These are phyloP conservation scores for Senna tora DNA, from an alignment of 306 rosid species.

Conservation along the genomic window DNA sequence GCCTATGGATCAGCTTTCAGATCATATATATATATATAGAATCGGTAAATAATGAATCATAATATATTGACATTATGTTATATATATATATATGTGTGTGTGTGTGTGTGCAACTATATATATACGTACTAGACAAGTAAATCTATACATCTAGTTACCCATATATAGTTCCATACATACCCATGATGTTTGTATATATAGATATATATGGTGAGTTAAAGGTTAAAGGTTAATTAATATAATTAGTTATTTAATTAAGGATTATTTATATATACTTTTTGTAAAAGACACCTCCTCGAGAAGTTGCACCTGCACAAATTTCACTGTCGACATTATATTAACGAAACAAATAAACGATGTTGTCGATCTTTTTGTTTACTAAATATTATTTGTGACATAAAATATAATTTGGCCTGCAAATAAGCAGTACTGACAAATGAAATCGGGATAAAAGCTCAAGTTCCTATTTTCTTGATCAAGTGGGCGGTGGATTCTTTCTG, in stretches of 20 bases:
- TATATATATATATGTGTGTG: no score
- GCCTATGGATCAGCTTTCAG: no score
- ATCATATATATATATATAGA: no score
- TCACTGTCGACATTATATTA: neutral
- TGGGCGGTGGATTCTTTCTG: no score
- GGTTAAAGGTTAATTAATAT: neutral
- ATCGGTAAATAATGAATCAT: neutral
- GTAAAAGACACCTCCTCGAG: conserved; percentile 32
- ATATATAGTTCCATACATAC: no score
- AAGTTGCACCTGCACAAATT: conserved; percentile 38
- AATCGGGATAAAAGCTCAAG: no score
- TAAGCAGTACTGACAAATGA: no score
- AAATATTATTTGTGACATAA: conserved; percentile 5
- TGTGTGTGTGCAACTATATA: neutral
- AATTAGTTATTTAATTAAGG: neutral
- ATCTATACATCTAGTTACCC: no score
- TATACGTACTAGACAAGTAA: no score
- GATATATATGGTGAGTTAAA: neutral
- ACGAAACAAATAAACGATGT: conserved; percentile 11
- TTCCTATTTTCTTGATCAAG: no score
- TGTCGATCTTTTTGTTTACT: conserved; percentile 21
- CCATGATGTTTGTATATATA: no score
- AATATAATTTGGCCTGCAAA: conserved; percentile 26
- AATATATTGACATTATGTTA: neutral
- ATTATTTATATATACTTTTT: no score